phyloP scores from a whole-genome alignment of 768 basidiomycete genomes.

The Phaeotremella fagi region DNA sequence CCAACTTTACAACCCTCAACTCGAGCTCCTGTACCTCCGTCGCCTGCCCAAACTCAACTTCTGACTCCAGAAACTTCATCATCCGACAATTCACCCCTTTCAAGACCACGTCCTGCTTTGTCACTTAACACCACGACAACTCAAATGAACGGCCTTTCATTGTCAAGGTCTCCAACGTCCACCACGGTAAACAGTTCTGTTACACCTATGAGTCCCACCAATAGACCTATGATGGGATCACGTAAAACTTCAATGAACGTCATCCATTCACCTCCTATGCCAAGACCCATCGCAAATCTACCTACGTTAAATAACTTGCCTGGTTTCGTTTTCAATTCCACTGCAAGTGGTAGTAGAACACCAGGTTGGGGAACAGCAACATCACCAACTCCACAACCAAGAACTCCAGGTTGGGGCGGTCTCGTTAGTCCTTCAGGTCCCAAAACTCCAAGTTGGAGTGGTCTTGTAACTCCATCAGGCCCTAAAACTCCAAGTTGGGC shows the following conservation, averaged over 20 bases:
- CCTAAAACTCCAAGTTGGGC: slow-evolving; percentile 34
- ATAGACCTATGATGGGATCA: not conserved
- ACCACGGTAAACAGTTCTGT: not conserved
- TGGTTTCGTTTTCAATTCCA: slow-evolving; percentile 14
- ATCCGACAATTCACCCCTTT: not conserved
- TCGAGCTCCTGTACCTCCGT: not conserved
- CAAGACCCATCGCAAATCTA: slow-evolving; percentile 47
- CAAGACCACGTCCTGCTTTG: not conserved
- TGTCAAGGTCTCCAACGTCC: not conserved
- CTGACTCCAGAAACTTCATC: not conserved
- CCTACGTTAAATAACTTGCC: slow-evolving; percentile 39
- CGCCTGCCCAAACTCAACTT: not conserved
- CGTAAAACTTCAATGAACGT: slow-evolving; percentile 15
- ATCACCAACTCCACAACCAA: slow-evolving; percentile 3
- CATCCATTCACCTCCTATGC: slow-evolving; percentile 44
- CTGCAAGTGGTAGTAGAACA: slow-evolving; percentile 12
- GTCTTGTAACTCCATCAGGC: not conserved
- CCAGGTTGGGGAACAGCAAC: slow-evolving; percentile 34
- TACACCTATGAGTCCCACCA: not conserved
- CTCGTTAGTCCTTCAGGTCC: slow-evolving; percentile 21
- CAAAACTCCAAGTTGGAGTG: slow-evolving; percentile 12
- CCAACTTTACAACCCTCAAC: slow-evolving; percentile 10
- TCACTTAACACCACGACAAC: not conserved
- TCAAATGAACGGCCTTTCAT: slow-evolving; percentile 3
- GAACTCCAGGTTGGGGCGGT: slow-evolving; percentile 36